Base-by-base conservation (phyloP, 164 flowering plant genomes). In the Umbellularia californica region DNA sequence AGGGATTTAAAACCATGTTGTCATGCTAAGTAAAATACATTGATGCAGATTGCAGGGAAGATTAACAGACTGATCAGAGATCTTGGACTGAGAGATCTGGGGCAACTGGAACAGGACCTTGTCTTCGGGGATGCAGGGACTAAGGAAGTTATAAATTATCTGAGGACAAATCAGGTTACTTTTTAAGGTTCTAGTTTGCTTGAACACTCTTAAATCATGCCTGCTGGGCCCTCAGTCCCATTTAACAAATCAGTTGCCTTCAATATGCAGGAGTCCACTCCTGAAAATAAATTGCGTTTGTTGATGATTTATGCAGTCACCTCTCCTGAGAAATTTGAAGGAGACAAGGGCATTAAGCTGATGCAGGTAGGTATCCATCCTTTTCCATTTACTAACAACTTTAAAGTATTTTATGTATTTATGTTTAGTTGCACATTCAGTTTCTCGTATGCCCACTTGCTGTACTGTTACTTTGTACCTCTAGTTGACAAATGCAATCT, bases 111-210 rank as follows among this genome's bases (percentile, higher is more conserved):
- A 82, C 98, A 95, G 81, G 97, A 91, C 72, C 88, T 95, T 75
- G 99, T 92, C 66, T 95, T 95, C 85, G 99, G 99, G 70, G 97
- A 95, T 85, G 97, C 97, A 11, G 97, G 94, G 79, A 86, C 94
- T 63, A 93, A 93, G 79, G 99, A 95, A 81, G 84, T 95, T 50
- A 90, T 93, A 75, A 89, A 87, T 76, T 93, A 81, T 84, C 73
- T 95, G 71, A 88, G 93, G 72, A 72, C 86, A 65, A 88, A 91
- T 65, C 90, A 84, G 92, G 99, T 95, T 63, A 41, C 62, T 9
- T 15, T 12, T 70, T 23, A 52, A 28, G 22, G 41, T 23, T 50
- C 22, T 70, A 5, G 17, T 24, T 50, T 47, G 27, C 22, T 68
- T 68, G 2, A 52, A 35, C 64, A 58, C 23, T 68, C 66, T 25